Conservation (phyloP, 495 filamentous ascomycete species). For the Penicillium dipodomyicola region DNA sequence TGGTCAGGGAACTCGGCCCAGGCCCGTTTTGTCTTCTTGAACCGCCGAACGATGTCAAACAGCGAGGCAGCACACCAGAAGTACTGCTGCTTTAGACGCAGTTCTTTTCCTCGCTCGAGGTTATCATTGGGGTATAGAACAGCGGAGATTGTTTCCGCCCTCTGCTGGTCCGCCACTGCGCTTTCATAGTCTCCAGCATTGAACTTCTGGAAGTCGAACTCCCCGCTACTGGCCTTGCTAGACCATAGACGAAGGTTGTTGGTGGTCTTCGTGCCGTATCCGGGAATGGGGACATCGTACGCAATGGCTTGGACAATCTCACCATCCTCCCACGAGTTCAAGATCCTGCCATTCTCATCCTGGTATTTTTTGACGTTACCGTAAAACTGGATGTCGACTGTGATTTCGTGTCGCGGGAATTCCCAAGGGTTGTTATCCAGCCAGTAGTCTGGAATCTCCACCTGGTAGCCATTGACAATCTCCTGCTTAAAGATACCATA, state of each 20-base stretch:
- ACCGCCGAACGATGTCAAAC: constrained; percentile 91
- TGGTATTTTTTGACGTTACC: constrained; percentile 71
- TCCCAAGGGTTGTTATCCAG: constrained; percentile 99
- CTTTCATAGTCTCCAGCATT: constrained; percentile 97
- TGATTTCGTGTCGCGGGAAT: constrained; percentile 91
- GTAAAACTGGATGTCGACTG: constrained; percentile 95
- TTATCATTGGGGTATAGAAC: constrained; percentile 98
- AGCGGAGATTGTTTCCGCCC: constrained; percentile 95
- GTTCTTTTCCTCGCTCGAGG: constrained; percentile 92
- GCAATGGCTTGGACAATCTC: constrained; percentile 91
- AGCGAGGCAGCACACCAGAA: constrained; percentile 99
- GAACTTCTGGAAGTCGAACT: constrained; percentile 99
- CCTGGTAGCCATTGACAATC: constrained; percentile 95
- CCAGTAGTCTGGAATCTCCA: constrained; percentile 98
- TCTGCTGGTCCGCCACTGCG: constrained; percentile 92
- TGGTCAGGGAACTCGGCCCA: constrained; percentile 94
- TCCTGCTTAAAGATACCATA: constrained; percentile 99
- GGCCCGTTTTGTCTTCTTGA: constrained; percentile 91
- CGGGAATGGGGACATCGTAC: constrained; percentile 93
- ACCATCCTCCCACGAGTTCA: constrained; percentile 80
- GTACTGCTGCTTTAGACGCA: constrained; percentile 97
- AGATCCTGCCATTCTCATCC: constrained; percentile 71
- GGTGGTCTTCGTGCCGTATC: constrained; percentile 82
- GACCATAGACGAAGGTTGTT: constrained; percentile 98
- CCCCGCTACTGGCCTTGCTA: constrained; percentile 91